A percentile compares a stretch with the other conserved stretches of the same genome.
These are phyloP conservation scores for Fusarium falciforme DNA, from an alignment of 2,329 filamentous ascomycete species.

Conservation along the genomic window DNA sequence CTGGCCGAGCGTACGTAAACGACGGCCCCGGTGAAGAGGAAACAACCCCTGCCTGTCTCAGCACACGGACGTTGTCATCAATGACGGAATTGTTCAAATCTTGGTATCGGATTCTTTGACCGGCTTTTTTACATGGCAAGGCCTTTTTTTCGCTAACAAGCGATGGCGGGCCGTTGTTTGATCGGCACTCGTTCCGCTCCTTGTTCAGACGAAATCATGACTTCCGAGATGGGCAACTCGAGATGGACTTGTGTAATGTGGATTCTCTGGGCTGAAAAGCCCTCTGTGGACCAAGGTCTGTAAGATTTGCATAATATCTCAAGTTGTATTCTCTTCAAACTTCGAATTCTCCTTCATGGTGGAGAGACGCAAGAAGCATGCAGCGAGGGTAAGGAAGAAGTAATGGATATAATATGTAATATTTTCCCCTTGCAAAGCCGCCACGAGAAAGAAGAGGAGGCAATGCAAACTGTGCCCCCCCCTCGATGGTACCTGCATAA, in stretches of 20 bases:
- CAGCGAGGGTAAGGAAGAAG: background rate
- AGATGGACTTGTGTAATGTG: background rate
- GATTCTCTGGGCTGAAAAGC: background rate
- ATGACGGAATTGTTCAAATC: background rate
- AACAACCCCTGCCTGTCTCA: background rate
- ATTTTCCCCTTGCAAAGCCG: background rate
- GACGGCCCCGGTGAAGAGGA: background rate
- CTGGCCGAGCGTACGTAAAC: background rate
- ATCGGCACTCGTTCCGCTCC: slow-evolving; percentile 13
- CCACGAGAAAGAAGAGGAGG: background rate
- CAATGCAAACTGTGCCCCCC: background rate
- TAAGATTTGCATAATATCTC: background rate
- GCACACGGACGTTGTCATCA: background rate
- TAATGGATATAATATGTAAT: background rate
- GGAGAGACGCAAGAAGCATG: slow-evolving; percentile 2
- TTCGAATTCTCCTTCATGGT: background rate
- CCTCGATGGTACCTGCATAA: slow-evolving; percentile 22
- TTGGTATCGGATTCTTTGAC: background rate
- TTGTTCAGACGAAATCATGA: background rate
- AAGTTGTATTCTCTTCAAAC: too few relatives aligned
- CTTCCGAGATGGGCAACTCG: background rate
- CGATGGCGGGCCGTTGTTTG: slow-evolving; percentile 20
- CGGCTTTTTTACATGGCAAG: background rate
- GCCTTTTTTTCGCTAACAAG: background rate
- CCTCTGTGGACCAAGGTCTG: background rate